Base-by-base conservation (phyloP, 805 yeast species). In the Myxozyma vanderwaltii region DNA sequence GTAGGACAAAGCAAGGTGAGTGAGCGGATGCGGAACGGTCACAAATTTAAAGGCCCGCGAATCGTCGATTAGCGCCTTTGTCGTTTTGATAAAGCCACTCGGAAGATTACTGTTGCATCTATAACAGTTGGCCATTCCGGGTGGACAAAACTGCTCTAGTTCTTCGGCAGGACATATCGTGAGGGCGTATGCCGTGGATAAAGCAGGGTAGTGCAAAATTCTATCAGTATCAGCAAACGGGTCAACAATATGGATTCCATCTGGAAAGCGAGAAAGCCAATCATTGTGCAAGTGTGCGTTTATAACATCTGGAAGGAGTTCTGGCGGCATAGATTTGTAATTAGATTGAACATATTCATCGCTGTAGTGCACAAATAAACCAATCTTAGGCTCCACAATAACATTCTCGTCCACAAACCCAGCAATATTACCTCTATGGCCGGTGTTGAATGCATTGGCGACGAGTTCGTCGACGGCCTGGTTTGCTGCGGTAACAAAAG, bases 251-350 rank as follows among this genome's bases (percentile, higher is more conserved):
- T 63, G 53, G 15, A 70, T 51, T 1, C 63, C 63, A 6, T 53
- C 55, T 3, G 54, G 46, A 48, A 63, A 68, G 19, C 61, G 59
- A 23, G 58, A 52, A 33, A 70, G 26, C 48, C 68, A 70, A 4
- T 63, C 53, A 24, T 65, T 64, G 44, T 69, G 72, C 51, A 70
- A 56, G 43, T 70, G 73, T 5, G 66, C 60, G 21, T 67, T 66
- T 58, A 69, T 67, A 10, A 70, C 58, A 7, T 56, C 66, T 5
- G 71, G 70, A n/a, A 67, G 51, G 15, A 58, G 56, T 26, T 33
- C 43, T n/a, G 40, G 46, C 19, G 53, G 60, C n/a, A 61, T 24
- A 0, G 47, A 49, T 15, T 54, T 59, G 38, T 53, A 52, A 12
- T 60, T 49, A 17, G n/a, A 46, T 4, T 33, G 29, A n/a, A 68